Base-by-base conservation (phyloP, 768 basidiomycete species). In the Lentinus brumalis region DNA sequence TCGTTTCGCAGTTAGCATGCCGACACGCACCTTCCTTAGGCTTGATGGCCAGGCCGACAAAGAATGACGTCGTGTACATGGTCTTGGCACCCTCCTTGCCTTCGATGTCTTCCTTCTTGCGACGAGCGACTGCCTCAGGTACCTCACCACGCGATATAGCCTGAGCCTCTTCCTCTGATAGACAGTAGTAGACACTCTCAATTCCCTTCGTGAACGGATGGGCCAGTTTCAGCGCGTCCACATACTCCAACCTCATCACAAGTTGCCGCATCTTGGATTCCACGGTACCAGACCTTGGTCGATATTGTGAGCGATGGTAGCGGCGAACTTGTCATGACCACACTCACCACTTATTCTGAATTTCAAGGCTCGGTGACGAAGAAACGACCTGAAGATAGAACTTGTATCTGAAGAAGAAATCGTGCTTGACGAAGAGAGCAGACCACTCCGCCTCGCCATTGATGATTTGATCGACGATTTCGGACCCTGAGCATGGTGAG, bases 181-280 rank as follows among this genome's bases (percentile, higher is more conserved):
- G 70, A 75, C 96, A 98, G 74, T 92, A 85, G 40, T 85, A 88
- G 12, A 88, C 81, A 80, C 90, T 91, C 62, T 95, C 91, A 73
- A 97, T 94, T 46, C 94, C 94, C 74, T 93, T 95, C 75, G 92
- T 83, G 78, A 94, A 97, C 40, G 97, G 97, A 78, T 98, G 97
- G 49, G 95, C 96, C 63, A 95, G 79, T 59, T 87, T 86, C 69
- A 99, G 81, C 55, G 92, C 88, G 63, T 98, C 97, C 69, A 95
- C 93, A 67, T 88, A 92, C 79, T 98, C 96, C 52, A 99, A 86
- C 79, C 96, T 96, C 88, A 96, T 95, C 54, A 99, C 94, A 35
- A 99, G 83, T 73, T 95, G 95, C 44, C 97, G 88, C 76, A 98
- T 83, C 69, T 92, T 86, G 21, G 97, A 98, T 77, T 98, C 96